A percentile compares a stretch with the other conserved stretches of the same genome.
phyloP scores from a whole-genome alignment of 805 yeast genomes.

The Candida pseudofarinosa region DNA sequence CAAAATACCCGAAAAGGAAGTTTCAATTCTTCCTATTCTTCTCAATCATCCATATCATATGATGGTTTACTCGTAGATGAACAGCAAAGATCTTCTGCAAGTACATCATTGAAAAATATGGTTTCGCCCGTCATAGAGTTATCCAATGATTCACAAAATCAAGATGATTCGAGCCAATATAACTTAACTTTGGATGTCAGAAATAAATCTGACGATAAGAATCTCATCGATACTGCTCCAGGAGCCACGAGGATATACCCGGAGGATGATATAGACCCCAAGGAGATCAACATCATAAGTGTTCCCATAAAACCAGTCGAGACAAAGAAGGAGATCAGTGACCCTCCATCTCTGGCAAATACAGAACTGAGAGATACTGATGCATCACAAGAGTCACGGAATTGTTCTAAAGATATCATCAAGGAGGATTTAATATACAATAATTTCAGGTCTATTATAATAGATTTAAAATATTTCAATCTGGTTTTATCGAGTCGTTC shows the following conservation, averaged over 20 bases:
- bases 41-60: constrained; percentile 1
- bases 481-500: not conserved
- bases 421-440: not conserved
- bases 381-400: not conserved
- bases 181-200: constrained; percentile 2
- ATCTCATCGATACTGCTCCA: not conserved
- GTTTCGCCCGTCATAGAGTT: not conserved
- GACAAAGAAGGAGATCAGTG: not conserved
- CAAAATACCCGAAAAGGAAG: constrained; percentile 8
- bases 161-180: constrained; percentile 6
- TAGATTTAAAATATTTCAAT: not conserved
- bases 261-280: not conserved
- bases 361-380: not conserved
- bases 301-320: not conserved
- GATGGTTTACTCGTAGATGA: not conserved
- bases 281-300: not conserved
- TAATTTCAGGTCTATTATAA: not conserved
- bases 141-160: not conserved
- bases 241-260: not conserved
- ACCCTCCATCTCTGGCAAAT: not conserved
- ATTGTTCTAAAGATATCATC: not conserved
- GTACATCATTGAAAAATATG: not conserved
- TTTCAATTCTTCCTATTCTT: constrained; percentile 7
- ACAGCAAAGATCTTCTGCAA: not conserved
- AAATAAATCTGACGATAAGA: not conserved